These are phyloP conservation scores for Mycena albidolilacea DNA, from an alignment of 768 basidiomycete species.

Conservation along the genomic window DNA sequence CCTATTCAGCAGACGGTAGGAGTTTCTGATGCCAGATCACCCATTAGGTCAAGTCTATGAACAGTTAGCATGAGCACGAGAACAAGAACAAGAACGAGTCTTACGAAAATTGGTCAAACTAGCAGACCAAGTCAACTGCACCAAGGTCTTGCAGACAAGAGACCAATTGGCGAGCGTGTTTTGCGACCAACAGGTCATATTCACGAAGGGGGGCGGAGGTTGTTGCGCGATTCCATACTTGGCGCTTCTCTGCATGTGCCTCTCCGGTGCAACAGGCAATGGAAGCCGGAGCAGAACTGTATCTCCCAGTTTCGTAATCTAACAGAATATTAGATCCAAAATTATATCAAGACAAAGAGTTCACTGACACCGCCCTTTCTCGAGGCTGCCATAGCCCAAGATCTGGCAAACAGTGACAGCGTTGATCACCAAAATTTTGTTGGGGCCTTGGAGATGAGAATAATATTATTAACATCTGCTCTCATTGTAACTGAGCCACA, in stretches of 20 bases:
- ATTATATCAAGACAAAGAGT: not conserved
- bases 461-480: not conserved
- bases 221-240: constrained; percentile 65
- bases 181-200: constrained; percentile 58
- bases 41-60: constrained; percentile 55
- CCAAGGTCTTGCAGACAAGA: constrained; percentile 50
- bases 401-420: constrained; percentile 29
- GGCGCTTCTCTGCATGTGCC: constrained; percentile 58
- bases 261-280: constrained; percentile 20
- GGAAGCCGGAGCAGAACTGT: constrained; percentile 5
- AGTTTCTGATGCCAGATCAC: constrained; percentile 52
- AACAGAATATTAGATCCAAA: not conserved
- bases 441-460: constrained; percentile 20
- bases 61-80: not conserved
- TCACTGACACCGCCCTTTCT: constrained; percentile 35
- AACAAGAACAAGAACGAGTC: constrained; percentile 19
- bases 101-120: constrained; percentile 58
- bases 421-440: constrained; percentile 34
- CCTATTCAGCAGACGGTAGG: not conserved
- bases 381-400: constrained; percentile 24
- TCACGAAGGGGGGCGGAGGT: constrained; percentile 59
- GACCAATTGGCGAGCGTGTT: constrained; percentile 56
- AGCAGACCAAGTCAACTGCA: constrained; percentile 48
- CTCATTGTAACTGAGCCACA: constrained; percentile 20
- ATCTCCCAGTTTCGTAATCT: constrained; percentile 24